Conservation (phyloP, 805 yeast genomes). For the Teunomyces panamensis region DNA sequence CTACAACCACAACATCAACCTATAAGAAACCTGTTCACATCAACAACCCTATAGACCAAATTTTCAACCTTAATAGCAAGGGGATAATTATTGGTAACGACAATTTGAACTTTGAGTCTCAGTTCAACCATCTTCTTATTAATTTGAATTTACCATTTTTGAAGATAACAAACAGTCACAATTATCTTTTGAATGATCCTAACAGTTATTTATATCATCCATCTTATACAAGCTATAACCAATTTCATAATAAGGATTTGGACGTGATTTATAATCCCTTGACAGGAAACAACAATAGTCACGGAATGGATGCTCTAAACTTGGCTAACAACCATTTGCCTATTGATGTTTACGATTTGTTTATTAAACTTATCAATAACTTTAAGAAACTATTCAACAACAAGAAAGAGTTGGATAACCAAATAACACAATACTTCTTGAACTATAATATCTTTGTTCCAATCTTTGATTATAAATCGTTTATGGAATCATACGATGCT, state of each 20-base stretch:
- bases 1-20: constrained; percentile 6
- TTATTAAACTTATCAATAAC: constrained; percentile 42
- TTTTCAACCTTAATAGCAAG: constrained; percentile 40
- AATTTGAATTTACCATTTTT: constrained; percentile 42
- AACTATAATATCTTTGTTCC: constrained; percentile 55
- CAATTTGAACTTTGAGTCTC: constrained; percentile 44
- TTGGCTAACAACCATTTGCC: constrained; percentile 25
- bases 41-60: constrained; percentile 45
- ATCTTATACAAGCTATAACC: constrained; percentile 34
- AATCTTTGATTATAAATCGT: constrained; percentile 50
- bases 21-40: constrained; percentile 19
- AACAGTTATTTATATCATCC: constrained; percentile 42
- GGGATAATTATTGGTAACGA: constrained; percentile 46
- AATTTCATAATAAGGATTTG: constrained; percentile 33
- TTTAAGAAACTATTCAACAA: constrained; percentile 38
- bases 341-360: constrained; percentile 40
- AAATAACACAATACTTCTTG: constrained; percentile 47
- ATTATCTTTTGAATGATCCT: constrained; percentile 39
- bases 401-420: constrained; percentile 43
- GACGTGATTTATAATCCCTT: constrained; percentile 40
- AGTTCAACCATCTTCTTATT: constrained; percentile 42
- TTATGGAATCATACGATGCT: constrained; percentile 50
- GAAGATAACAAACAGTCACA: constrained; percentile 44
- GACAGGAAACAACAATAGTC: constrained; percentile 20
- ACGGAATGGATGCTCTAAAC: constrained; percentile 5